A percentile compares a stretch with the other conserved stretches of the same genome.
Conservation (phyloP, 306 rosid genomes). For the Mimosa bimucronata region DNA sequence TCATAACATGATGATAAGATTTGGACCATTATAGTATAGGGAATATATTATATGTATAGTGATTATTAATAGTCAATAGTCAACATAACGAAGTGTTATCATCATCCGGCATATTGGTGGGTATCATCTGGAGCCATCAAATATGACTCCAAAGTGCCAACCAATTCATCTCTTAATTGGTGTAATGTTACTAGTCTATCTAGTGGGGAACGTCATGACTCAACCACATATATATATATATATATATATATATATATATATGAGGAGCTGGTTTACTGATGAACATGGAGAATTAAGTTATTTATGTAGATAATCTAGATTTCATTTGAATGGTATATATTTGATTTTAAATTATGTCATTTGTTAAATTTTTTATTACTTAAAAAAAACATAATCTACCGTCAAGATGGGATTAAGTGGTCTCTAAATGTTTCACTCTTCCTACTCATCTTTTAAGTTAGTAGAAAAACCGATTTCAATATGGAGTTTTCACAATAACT, state of each 20-base stretch:
- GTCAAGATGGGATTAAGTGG: too few species aligned
- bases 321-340: too few species aligned
- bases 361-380: too few species aligned
- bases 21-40: not conserved
- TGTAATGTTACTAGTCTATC: not conserved
- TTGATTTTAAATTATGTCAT: too few species aligned
- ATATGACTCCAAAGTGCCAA: conserved; percentile 19
- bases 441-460: too few species aligned
- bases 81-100: not conserved
- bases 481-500: not conserved
- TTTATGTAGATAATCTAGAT: too few species aligned
- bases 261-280: too few species aligned
- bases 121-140: conserved; percentile 28
- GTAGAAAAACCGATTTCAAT: too few species aligned
- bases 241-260: too few species aligned
- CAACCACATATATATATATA: not conserved
- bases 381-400: too few species aligned
- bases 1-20: conserved; percentile 4
- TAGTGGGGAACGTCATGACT: not conserved
- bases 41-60: not conserved
- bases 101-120: conserved; percentile 3
- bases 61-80: not conserved
- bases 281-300: too few species aligned
- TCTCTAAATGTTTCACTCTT: too few species aligned
- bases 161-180: not conserved